These are phyloP conservation scores for Tricholoma sp. DNA, from an alignment of 768 basidiomycete genomes.

Conservation along the genomic window DNA sequence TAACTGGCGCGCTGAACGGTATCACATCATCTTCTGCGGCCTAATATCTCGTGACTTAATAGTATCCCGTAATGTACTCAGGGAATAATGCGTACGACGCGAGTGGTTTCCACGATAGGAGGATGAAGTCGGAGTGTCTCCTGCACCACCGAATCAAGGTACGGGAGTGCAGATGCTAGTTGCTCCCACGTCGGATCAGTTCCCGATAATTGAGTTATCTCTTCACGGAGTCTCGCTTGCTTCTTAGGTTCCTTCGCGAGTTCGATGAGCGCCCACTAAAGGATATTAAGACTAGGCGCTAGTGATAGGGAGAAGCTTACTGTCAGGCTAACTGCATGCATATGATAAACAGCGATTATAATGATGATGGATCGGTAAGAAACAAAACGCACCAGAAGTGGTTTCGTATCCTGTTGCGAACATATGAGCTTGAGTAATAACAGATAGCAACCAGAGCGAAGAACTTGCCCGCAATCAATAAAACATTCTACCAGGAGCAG, in stretches of 20 bases:
- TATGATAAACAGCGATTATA: neutral
- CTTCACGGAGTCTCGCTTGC: conserved; percentile 14
- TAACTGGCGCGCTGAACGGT: conserved; percentile 28
- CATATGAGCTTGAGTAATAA: neutral
- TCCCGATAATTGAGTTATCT: conserved; percentile 36
- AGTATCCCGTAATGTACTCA: neutral
- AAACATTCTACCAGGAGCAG: neutral
- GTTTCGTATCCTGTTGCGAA: neutral
- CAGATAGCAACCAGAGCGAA: no score
- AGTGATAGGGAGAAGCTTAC: neutral
- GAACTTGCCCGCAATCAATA: neutral
- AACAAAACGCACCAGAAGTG: neutral
- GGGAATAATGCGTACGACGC: conserved; percentile 27
- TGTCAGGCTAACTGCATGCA: conserved; percentile 29
- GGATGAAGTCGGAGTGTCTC: conserved; percentile 43
- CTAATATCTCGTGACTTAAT: conserved; percentile 12
- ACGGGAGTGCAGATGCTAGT: conserved; percentile 43
- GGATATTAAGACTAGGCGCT: neutral
- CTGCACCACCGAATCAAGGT: conserved; percentile 48
- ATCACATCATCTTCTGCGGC: conserved; percentile 33
- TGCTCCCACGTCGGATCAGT: conserved; percentile 53
- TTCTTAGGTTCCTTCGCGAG: neutral
- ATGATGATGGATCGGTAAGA: neutral
- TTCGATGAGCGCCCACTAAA: conserved; percentile 3
- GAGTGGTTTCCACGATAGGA: conserved; percentile 28